These are phyloP conservation scores for Aspergillus oerlinghausenensis DNA, from an alignment of 2,329 filamentous ascomycete species.

Conservation along the genomic window DNA sequence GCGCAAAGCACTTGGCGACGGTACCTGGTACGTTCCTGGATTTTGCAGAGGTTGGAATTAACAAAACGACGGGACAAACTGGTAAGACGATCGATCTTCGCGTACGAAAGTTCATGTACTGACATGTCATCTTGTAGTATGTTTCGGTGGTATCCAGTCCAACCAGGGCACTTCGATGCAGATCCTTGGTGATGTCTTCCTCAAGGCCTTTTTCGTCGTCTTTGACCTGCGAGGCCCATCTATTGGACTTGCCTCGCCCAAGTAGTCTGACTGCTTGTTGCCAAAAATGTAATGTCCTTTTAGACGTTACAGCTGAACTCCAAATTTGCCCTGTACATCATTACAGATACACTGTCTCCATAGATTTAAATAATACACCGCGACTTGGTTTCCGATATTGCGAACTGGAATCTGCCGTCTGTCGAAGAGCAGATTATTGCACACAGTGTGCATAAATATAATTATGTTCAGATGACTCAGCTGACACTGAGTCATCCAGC, in stretches of 20 bases:
- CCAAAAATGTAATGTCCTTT: background rate
- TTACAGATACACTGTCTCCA: background rate
- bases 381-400: background rate
- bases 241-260: slow-evolving; percentile 49
- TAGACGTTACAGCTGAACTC: background rate
- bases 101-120: slow-evolving; percentile 4
- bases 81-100: slow-evolving; percentile 28
- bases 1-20: slow-evolving; percentile 45
- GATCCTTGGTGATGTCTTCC: slow-evolving; percentile 58
- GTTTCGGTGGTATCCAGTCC: slow-evolving; percentile 58
- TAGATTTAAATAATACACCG: background rate
- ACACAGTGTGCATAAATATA: background rate
- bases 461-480: background rate
- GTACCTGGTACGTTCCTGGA: slow-evolving; percentile 55
- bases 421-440: background rate
- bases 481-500: background rate
- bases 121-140: slow-evolving; percentile 35
- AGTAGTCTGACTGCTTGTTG: slow-evolving; percentile 1
- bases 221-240: slow-evolving; percentile 50
- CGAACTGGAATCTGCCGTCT: background rate
- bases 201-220: slow-evolving; percentile 58
- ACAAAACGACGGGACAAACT: slow-evolving; percentile 35
- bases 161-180: slow-evolving; percentile 52
- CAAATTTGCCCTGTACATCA: background rate
- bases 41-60: slow-evolving; percentile 49